Conservation (phyloP, 352 stramenopile species). For the Globisporangium cystogenes region DNA sequence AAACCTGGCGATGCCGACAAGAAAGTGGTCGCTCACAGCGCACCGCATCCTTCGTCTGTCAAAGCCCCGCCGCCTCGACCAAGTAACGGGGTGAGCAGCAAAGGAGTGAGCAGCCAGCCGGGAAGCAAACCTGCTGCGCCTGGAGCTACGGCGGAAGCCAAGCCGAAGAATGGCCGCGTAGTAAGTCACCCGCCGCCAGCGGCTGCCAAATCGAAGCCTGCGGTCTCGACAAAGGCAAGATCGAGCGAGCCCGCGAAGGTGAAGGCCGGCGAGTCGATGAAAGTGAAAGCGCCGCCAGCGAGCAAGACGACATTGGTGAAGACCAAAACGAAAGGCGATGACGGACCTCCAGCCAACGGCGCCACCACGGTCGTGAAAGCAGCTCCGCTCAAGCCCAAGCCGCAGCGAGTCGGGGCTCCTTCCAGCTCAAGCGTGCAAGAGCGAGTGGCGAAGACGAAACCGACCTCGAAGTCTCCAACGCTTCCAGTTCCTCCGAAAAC, state of each 20-base stretch:
- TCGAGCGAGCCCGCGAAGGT: not conserved
- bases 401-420: not conserved
- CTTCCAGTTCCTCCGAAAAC: not conserved
- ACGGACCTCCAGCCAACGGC: not conserved
- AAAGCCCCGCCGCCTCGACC: not conserved
- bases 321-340: not conserved
- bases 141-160: not conserved
- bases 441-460: not conserved
- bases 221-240: conserved; percentile 7
- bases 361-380: not conserved
- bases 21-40: not conserved
- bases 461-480: not conserved
- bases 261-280: conserved; percentile 1
- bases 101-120: not conserved
- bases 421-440: not conserved
- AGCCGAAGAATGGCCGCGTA: conserved; percentile 2
- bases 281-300: not conserved
- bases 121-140: not conserved
- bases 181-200: not conserved
- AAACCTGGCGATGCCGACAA: not conserved
- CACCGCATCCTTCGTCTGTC: too few species aligned
- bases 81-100: not conserved
- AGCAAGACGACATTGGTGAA: conserved; percentile 5
- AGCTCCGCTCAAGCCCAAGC: conserved; percentile 1
- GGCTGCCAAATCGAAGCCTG: not conserved